Base-by-base conservation (phyloP, 2,329 filamentous ascomycete species). In the Aspergillus fischeri region DNA sequence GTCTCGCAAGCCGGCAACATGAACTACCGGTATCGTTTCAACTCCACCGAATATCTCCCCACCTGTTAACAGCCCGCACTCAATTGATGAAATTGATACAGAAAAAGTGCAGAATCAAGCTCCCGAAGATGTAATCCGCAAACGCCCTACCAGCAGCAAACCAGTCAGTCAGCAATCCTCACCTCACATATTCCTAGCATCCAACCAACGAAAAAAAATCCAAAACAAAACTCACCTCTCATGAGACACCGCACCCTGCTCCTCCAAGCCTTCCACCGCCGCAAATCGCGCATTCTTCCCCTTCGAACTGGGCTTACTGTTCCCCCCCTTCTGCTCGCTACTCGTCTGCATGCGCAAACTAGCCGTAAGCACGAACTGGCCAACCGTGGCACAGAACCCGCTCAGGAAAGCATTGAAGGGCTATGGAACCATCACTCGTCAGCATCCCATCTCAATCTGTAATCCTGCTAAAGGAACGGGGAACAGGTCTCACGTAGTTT, bases 31-130 rank as follows among this genome's bases (percentile, higher is more conserved):
- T 14, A 38, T 38, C 32, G 14, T 38, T 38, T 14, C 5, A 6
- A 38, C 32, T 17, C 32, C 14, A 17, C 14, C 14, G 32, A 38
- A 38, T 17, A 38, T 17, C 14, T 7, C 6, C 3, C 5, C 32
- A 35, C 32, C 14, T 27, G 25, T 6, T 7, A 38, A 38, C 32
- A 38, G 53, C 52, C 32, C 52, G 49, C 49, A 54, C 66, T 81
- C 82, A 99, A 83, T 99, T 99, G 81, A 99, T 97, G 77, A 99
- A 99, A 83, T 99, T 99, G 74, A 97, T 87, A 78, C 92, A 97
- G 83, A 99, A 99, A 80, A 97, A 96, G 80, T 99, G 94, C 75
- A 97, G 79, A 73, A 97, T 91, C 74, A 99, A 75, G 75, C 92
- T 97, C 73, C 93, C 94, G 67, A 97, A 91, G 59, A 99, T 83